Percentiles rank a stretch among this genome's conserved stretches.
phyloP scores from a whole-genome alignment of 2,329 filamentous ascomycete species.

The Dissoconium aciculare region DNA sequence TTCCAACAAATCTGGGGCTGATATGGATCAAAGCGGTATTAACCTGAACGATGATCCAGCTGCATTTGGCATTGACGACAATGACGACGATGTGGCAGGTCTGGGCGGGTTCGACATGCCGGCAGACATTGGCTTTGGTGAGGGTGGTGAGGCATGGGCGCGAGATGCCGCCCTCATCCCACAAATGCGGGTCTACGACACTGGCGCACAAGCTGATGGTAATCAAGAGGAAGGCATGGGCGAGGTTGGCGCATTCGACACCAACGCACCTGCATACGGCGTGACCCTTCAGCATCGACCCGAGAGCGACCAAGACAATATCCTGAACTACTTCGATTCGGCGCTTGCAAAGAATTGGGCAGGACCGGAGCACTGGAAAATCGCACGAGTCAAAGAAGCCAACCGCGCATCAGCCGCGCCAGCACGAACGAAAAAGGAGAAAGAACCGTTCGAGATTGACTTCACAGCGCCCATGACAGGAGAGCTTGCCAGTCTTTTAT shows the following conservation, averaged over 20 bases:
- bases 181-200: slow-evolving; percentile 66
- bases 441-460: slow-evolving; percentile 90
- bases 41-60: slow-evolving; percentile 29
- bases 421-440: slow-evolving; percentile 81
- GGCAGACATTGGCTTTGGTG: slow-evolving; percentile 70
- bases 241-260: slow-evolving; percentile 43
- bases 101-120: slow-evolving; percentile 47
- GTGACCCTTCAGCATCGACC: slow-evolving; percentile 56
- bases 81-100: slow-evolving; percentile 57
- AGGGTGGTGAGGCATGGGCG: slow-evolving; percentile 93
- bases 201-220: slow-evolving; percentile 40
- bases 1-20: slow-evolving; percentile 44
- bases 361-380: slow-evolving; percentile 97
- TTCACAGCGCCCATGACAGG: slow-evolving; percentile 63
- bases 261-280: slow-evolving; percentile 51
- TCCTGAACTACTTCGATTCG: slow-evolving; percentile 95
- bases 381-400: slow-evolving; percentile 70
- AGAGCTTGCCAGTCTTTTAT: slow-evolving; percentile 58
- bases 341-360: slow-evolving; percentile 95
- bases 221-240: slow-evolving; percentile 30
- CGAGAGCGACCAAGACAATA: slow-evolving; percentile 71
- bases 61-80: slow-evolving; percentile 50
- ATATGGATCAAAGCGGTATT: slow-evolving; percentile 34
- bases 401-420: slow-evolving; percentile 37
- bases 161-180: slow-evolving; percentile 74